Evolutionary conservation across 352 stramenopile species (phyloP).

Genomic region (Blastocystis sp.): DNA sequence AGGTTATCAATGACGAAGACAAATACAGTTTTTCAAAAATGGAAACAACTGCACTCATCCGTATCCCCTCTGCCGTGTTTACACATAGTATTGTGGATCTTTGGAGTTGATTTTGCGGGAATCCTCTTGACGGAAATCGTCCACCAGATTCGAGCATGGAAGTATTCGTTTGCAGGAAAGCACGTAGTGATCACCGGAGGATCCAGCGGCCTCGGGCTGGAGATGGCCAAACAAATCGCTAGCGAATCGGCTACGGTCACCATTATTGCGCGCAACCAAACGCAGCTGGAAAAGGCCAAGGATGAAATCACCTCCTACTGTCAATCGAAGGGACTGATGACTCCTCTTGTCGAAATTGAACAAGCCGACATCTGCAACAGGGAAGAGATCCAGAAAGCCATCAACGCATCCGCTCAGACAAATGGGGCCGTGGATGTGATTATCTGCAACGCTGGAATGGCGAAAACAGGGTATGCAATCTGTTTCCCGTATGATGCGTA

Average conservation of each 20-base stretch:
- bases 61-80: background rate
- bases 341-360: constrained; percentile 6
- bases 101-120: constrained; percentile 5
- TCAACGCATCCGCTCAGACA: background rate
- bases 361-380: constrained; percentile 29
- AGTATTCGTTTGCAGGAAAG: constrained; percentile 26
- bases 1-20: too few relatives aligned
- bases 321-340: constrained; percentile 6
- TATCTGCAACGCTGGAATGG: constrained; percentile 53
- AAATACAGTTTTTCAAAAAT: constrained; percentile 33
- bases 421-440: constrained; percentile 37
- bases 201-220: constrained; percentile 35
- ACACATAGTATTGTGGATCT: background rate
- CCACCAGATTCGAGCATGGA: background rate
- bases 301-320: constrained; percentile 17
- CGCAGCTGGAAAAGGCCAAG: constrained; percentile 3
- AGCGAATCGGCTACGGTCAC: constrained; percentile 18
- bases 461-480: constrained; percentile 41
- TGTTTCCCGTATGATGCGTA: background rate
- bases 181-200: constrained; percentile 52
- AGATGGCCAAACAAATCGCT: constrained; percentile 37
- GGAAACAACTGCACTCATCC: constrained; percentile 5
- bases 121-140: background rate
- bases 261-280: constrained; percentile 26
- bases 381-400: constrained; percentile 5